Percentiles rank a stretch among this genome's conserved stretches.
Evolutionary conservation across 2,329 filamentous ascomycete genomes (phyloP).

Genomic region (Dendrostoma leiphaemia): DNA sequence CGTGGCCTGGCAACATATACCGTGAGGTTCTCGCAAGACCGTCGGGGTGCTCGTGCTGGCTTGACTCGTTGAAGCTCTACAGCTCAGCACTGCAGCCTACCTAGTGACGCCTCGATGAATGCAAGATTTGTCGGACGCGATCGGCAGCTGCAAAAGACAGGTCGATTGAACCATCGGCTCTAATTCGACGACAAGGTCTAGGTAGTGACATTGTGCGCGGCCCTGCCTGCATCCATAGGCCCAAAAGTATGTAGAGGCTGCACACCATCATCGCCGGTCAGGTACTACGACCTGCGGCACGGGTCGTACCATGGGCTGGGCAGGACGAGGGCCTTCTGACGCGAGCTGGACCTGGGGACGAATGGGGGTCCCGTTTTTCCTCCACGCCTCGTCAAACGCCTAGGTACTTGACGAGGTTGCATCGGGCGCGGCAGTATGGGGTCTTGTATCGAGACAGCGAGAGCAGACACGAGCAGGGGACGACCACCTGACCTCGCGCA

Average conservation of each 20-base stretch:
- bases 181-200: not conserved
- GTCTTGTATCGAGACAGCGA: slow-evolving; percentile 2
- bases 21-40: not conserved
- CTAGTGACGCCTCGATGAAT: not conserved
- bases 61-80: not conserved
- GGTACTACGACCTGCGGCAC: slow-evolving; percentile 6
- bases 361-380: not conserved
- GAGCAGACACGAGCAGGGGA: slow-evolving; percentile 2
- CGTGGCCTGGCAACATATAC: slow-evolving; percentile 1
- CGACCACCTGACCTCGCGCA: slow-evolving; percentile 14
- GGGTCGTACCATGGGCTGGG: slow-evolving; percentile 12
- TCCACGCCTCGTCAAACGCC: slow-evolving; percentile 1
- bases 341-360: slow-evolving; percentile 11
- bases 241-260: not conserved
- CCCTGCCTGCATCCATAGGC: too few species aligned
- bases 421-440: not conserved
- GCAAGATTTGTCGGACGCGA: slow-evolving; percentile 1
- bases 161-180: not conserved
- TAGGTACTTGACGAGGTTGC: not conserved
- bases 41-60: not conserved
- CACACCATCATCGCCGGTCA: not conserved
- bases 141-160: slow-evolving; percentile 3
- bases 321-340: slow-evolving; percentile 12
- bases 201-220: not conserved
- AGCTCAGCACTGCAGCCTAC: not conserved